Conservation (phyloP, 139 green algal species). For the Chlorella sp. region DNA sequence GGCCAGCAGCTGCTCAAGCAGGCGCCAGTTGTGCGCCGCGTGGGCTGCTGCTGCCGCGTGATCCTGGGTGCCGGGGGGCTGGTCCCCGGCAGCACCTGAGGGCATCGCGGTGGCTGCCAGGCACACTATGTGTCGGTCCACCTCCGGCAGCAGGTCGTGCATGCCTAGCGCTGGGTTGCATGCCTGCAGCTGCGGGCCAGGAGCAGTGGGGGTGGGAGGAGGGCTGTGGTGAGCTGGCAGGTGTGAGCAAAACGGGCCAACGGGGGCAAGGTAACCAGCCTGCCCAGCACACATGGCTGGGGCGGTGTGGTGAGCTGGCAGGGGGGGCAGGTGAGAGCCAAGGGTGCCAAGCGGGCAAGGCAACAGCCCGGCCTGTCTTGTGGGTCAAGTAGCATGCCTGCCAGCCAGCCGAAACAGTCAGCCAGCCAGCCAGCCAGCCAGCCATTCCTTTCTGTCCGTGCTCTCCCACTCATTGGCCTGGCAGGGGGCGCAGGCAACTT, state of each 20-base stretch:
- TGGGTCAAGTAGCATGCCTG: too few species aligned
- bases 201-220: neutral
- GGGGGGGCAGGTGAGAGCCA: neutral
- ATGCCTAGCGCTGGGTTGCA: neutral
- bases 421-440: neutral
- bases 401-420: too few species aligned
- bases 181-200: neutral
- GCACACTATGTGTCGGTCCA: neutral
- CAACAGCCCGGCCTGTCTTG: too few species aligned
- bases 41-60: neutral
- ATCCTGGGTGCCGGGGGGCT: neutral
- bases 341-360: too few species aligned
- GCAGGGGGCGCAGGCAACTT: too few species aligned
- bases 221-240: neutral
- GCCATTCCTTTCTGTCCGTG: too few species aligned
- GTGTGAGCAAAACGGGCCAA: neutral
- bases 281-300: neutral
- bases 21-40: neutral
- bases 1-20: neutral
- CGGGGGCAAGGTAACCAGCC: too few species aligned
- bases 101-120: neutral
- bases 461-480: too few species aligned
- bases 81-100: neutral
- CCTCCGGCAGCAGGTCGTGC: neutral
- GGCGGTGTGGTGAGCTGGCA: neutral